Percentiles rank a stretch among this genome's conserved stretches.
phyloP scores from a whole-genome alignment of 305 asterid genomes.

The Vinca major region DNA sequence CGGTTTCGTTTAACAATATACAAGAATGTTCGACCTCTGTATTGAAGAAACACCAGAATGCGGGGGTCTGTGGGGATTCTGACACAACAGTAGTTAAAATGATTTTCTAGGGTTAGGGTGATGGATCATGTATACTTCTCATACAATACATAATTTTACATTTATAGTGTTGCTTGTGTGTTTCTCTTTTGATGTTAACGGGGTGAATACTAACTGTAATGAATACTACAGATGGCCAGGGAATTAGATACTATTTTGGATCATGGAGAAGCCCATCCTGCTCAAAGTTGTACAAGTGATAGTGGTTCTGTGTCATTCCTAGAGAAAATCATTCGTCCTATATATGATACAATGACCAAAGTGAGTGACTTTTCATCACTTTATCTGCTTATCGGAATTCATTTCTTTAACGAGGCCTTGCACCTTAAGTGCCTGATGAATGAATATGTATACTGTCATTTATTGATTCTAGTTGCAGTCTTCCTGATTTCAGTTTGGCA shows the following conservation, averaged over 20 bases:
- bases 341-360: constrained; percentile 38
- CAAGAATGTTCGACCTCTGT: not conserved
- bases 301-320: constrained; percentile 64
- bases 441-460: not conserved
- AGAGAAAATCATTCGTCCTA: constrained; percentile 60
- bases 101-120: not conserved
- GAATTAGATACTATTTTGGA: constrained; percentile 79
- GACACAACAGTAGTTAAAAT: not conserved
- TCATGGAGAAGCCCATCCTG: constrained; percentile 64
- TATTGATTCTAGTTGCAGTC: not conserved
- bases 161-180: not conserved
- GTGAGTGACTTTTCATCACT: constrained; percentile 34
- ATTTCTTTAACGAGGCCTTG: not conserved
- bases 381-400: not conserved
- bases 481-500: not conserved
- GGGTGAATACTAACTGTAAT: not conserved
- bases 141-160: not conserved
- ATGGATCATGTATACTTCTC: not conserved
- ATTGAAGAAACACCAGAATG: not conserved
- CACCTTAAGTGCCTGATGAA: not conserved
- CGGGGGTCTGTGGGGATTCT: not conserved
- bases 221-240: constrained; percentile 75
- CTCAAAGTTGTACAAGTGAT: constrained; percentile 45
- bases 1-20: not conserved
- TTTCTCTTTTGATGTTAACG: not conserved